Evolutionary conservation across 768 basidiomycete genomes (phyloP).

Genomic region (Mycena alexandri): DNA sequence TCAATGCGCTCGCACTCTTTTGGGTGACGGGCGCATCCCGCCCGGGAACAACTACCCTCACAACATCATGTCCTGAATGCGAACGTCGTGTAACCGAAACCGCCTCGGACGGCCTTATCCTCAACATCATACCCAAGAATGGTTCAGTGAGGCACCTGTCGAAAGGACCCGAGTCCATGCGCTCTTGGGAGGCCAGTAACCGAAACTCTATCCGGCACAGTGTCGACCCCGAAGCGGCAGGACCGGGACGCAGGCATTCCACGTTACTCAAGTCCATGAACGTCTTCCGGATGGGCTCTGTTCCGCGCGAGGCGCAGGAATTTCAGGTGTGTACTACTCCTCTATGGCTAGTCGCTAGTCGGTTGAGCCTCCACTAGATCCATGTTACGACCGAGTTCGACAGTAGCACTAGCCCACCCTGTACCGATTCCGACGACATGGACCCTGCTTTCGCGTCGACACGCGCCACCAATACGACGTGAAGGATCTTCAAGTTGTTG

Average conservation of each 20-base stretch:
- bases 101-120: constrained; percentile 17
- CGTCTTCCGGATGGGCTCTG: constrained; percentile 21
- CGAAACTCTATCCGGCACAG: constrained; percentile 9
- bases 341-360: not conserved
- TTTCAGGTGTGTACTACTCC: constrained; percentile 11
- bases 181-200: constrained; percentile 18
- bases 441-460: constrained; percentile 1
- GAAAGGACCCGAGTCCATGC: constrained; percentile 18
- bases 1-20: constrained; percentile 24
- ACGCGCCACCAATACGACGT: not conserved
- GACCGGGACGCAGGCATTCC: constrained; percentile 20
- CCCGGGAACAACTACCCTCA: not conserved
- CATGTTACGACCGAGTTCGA: constrained; percentile 25
- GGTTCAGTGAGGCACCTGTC: constrained; percentile 15
- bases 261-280: constrained; percentile 20
- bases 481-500: too few species aligned
- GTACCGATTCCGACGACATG: not conserved
- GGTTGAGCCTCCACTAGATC: constrained; percentile 6
- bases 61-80: constrained; percentile 16
- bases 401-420: constrained; percentile 22
- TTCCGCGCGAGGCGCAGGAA: constrained; percentile 22
- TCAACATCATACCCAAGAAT: constrained; percentile 24
- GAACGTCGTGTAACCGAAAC: constrained; percentile 16
- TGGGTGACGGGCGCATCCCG: constrained; percentile 25
- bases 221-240: not conserved